Base-by-base conservation (phyloP, 2,329 filamentous ascomycete species). In the Xylariomycetidae sp. region DNA sequence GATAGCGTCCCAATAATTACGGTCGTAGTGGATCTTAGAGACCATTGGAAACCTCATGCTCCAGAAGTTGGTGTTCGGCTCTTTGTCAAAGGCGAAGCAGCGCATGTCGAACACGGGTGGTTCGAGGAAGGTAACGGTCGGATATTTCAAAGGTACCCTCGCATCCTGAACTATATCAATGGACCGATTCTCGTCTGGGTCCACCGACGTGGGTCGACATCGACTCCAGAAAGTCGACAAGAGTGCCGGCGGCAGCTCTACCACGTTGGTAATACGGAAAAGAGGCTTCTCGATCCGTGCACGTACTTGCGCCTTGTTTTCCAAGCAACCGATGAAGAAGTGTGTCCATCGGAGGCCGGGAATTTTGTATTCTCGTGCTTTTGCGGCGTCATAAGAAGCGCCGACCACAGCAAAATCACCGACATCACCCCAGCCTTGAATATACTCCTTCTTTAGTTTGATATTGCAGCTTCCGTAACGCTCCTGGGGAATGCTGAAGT, bases 361-460 rank as follows among this genome's bases (percentile, higher is more conserved):
- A 3, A 80, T 56, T 4, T 63, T 58, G 29, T 76, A 71, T 6
- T 68, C 63, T 28, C 66, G 68, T 6, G 80, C 82, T 40, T 77
- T 74, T 31, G 68, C 63, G 3, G 81, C 62, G 44, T 87, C 74
- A 46, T 82, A 88, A 13, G 76, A 76, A 5, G 77, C 88, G 0
- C 85, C 88, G 3, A 95, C 64, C 2, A 90, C 70, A 2, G 83
- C 80, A 52, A 95, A 85, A 54, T 95, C 89, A 8, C 84, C 84
- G 19, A 87, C 76, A 39, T 93, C 88, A 1, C 87, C 86, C 52
- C 90, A 76, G 3, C 77, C 77, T 17, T 72, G 68, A 23, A 94
- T 74, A 48, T 93, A 94, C 50, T 92, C 85, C 49, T 87, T 87
- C 58, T 95, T 95, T 25, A 95, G 59, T 59, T 95, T 95, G 50